Evolutionary conservation across 345 rosid genomes (phyloP), one percentile per base, ranked within the genome.

Genomic region (Zanthoxylum bungeanum): DNA sequence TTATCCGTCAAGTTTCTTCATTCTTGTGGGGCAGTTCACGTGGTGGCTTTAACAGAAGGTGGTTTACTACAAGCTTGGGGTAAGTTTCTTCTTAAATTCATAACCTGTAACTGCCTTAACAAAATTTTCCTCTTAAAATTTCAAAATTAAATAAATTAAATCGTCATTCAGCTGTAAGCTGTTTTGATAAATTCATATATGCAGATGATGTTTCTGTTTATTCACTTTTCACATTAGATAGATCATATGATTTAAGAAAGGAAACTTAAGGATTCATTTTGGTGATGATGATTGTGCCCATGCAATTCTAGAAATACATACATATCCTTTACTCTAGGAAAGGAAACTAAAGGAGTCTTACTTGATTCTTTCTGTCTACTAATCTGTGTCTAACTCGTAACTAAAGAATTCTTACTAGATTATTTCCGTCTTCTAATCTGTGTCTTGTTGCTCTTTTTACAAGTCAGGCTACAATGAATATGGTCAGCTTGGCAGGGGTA

Each of bases 401-500:
- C 59, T 22, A 49, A n/a, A 27, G 36, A 27, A 30, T 37, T 47
- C 56, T 24, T 37, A 25, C 59, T 57, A 52, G 65, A 79, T 72
- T 69, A 44, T 31, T 73, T 42, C 64, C 12, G 11, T 60, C 63
- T 47, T 68, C 68, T 74, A 67, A 80, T 74, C 37, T 7, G 40
- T 65, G 11, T 69, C 57, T 66, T 36, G 58, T 73, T 39, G 22
- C 51, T 76, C 56, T 64, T 82, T 64, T 72, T 68, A 71, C 66
- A 69, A 82, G 81, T 59, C 87, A 92, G 98, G 99, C 76, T 91
- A 93, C 83, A 93, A 95, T 74, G 98, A 93, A 78, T 82, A 79
- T 79, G 99, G 98, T 74, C 98, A 92, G 75, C 98, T 95, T 75
- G 99, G 99, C 74, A 89, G 98, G 82, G 99, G 99, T 66, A 4